A percentile compares a stretch with the other conserved stretches of the same genome.
Evolutionary conservation across 345 rosid species (phyloP).

Genomic region (Camelina laxa): DNA sequence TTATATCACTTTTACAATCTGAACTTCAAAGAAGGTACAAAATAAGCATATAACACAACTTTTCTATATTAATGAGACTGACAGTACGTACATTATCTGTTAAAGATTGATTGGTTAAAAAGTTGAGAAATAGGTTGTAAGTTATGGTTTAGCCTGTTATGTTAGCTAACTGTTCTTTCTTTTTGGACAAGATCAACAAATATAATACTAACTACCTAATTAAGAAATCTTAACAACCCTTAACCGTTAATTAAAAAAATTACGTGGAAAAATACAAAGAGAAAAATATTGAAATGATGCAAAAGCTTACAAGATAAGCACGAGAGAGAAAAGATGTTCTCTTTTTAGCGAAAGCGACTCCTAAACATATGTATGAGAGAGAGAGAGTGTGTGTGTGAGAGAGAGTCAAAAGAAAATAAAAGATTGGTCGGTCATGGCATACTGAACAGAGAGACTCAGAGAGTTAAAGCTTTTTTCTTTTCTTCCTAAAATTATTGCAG

Average conservation of each 20-base stretch:
- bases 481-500: constrained; percentile 35
- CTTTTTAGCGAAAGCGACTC: constrained; percentile 72
- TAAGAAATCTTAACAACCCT: background rate
- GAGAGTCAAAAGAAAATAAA: constrained; percentile 38
- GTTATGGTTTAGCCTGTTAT: background rate
- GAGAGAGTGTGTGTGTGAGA: background rate
- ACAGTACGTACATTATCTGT: background rate
- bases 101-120: background rate
- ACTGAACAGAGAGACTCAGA: constrained; percentile 28
- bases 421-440: constrained; percentile 43
- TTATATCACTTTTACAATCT: background rate
- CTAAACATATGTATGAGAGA: constrained; percentile 27
- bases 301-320: constrained; percentile 67
- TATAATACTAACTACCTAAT: too few species aligned
- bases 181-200: background rate
- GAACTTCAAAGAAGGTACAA: background rate
- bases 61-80: background rate
- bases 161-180: background rate
- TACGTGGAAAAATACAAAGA: constrained; percentile 33
- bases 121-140: background rate
- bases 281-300: constrained; percentile 29
- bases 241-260: too few species aligned
- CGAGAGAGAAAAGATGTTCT: constrained; percentile 55
- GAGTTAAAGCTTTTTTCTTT: constrained; percentile 10
- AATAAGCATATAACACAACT: background rate